Conservation (phyloP, 495 filamentous ascomycete species). For the Entonaema liquescens region DNA sequence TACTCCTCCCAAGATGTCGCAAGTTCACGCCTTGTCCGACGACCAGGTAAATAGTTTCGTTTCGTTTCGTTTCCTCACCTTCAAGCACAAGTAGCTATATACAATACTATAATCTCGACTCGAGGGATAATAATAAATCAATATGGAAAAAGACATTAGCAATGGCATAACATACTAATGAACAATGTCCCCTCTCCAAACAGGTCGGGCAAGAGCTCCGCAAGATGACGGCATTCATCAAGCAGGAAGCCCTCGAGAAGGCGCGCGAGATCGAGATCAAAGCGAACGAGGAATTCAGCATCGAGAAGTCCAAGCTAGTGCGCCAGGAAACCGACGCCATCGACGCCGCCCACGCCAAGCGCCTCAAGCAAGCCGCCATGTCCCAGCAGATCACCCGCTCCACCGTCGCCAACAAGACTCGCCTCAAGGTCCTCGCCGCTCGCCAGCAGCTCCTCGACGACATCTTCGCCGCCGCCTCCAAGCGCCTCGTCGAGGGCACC, state of each 20-base stretch:
- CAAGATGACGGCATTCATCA: conserved; percentile 99
- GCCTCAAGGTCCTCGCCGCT: conserved; percentile 83
- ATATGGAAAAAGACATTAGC: too few relatives aligned
- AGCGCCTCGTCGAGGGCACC: conserved; percentile 68
- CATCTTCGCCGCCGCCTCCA: conserved; percentile 83
- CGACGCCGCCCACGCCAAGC: conserved; percentile 92
- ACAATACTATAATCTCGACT: not conserved
- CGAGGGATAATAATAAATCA: not conserved
- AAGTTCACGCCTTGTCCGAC: conserved; percentile 92
- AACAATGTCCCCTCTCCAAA: conserved; percentile 1
- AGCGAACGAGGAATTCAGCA: conserved; percentile 97
- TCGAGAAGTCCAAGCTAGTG: conserved; percentile 98
- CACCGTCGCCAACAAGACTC: conserved; percentile 92
- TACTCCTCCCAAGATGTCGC: conserved; percentile 74
- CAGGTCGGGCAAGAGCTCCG: conserved; percentile 94
- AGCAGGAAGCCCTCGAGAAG: conserved; percentile 96
- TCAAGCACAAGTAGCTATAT: not conserved
- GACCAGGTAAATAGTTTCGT: conserved; percentile 74
- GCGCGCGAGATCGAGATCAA: conserved; percentile 96
- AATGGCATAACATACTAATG: conserved; percentile 31
- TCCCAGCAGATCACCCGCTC: conserved; percentile 96
- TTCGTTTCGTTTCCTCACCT: conserved; percentile 17
- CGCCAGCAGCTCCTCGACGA: conserved; percentile 90
- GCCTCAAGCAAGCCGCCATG: conserved; percentile 96
- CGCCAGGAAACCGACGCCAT: conserved; percentile 92